Percentiles rank a stretch among this genome's conserved stretches.
Conservation (phyloP, 1,284 basidiomycete species). For the Stereum hirsutum region DNA sequence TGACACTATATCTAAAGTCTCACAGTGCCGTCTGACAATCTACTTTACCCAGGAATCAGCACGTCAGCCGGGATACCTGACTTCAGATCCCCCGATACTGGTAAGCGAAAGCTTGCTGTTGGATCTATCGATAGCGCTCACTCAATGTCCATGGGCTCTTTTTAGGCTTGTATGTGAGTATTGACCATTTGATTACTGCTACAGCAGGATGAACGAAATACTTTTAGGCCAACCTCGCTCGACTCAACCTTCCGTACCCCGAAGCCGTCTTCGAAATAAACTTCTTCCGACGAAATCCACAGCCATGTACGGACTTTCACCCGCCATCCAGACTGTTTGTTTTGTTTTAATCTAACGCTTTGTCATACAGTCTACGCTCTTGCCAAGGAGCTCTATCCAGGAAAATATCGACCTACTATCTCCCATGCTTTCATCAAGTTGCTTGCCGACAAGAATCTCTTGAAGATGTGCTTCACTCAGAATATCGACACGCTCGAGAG, state of each 20-base stretch:
- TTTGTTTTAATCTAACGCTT: slow-evolving; percentile 1
- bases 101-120: slow-evolving; percentile 22
- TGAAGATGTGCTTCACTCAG: slow-evolving; percentile 79
- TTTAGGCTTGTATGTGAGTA: not conserved
- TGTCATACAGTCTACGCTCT: slow-evolving; percentile 63
- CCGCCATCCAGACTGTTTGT: not conserved
- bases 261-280: slow-evolving; percentile 77
- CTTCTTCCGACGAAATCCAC: slow-evolving; percentile 65
- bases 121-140: too few species aligned
- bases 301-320: slow-evolving; percentile 52
- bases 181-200: not conserved
- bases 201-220: not conserved
- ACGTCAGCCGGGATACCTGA: slow-evolving; percentile 78
- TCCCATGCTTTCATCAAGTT: slow-evolving; percentile 89
- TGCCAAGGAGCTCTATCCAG: slow-evolving; percentile 87
- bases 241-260: slow-evolving; percentile 66
- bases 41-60: slow-evolving; percentile 62
- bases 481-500: slow-evolving; percentile 93
- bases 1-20: slow-evolving; percentile 4
- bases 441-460: slow-evolving; percentile 52
- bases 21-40: not conserved
- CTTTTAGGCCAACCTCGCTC: slow-evolving; percentile 60
- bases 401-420: slow-evolving; percentile 77
- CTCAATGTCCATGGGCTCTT: not conserved
- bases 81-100: slow-evolving; percentile 71